Base-by-base conservation (phyloP, 208 protist species). In the Crithidia acanthocephali region DNA sequence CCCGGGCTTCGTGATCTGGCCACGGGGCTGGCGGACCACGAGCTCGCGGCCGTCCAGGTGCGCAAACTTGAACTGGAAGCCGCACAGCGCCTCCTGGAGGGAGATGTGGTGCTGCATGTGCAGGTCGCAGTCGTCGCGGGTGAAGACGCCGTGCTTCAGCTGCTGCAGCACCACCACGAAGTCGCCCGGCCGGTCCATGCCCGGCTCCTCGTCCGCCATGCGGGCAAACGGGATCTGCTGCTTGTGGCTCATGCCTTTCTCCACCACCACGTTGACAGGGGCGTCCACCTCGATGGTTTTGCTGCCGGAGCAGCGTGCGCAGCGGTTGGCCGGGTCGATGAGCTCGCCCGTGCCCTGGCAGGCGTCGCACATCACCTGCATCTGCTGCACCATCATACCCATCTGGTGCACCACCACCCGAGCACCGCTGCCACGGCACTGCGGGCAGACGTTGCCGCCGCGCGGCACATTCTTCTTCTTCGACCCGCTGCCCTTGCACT, bases 361-460 rank as follows among this genome's bases (percentile, higher is more conserved):
- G 0, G 80, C 79, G 22, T 86, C 70, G 86, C 98, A 99, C 9
- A 82, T 45, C 16, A 68, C 72, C 50, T 93, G 88, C 55, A 98
- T 73, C 78, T 99, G 96, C 79, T 98, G 94, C 35, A 98, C 85
- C 93, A 99, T 98, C 81, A 98, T 98, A 11, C 95, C 98, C 83
- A 98, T 85, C 85, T 98, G 97, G 25, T 87, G 93, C 2, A 98
- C 68, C 45, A 96, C 68, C 25, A 98, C 66, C 22, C 90, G 83
- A 25, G 90, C 67, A 44, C 98, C 98, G 20, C 74, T 84, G 2
- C 98, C 98, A n/a, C 93, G 58, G 80, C 98, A 99, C 23, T 57
- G 61, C 7, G 70, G 60, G 76, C 98, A 99, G 23, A 62, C 56
- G 10, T 66, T 74, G 52, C 16, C 50, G 15, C 63, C 45, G 16